Base-by-base conservation (phyloP, 345 rosid genomes). In the Eucalyptus microcorys region DNA sequence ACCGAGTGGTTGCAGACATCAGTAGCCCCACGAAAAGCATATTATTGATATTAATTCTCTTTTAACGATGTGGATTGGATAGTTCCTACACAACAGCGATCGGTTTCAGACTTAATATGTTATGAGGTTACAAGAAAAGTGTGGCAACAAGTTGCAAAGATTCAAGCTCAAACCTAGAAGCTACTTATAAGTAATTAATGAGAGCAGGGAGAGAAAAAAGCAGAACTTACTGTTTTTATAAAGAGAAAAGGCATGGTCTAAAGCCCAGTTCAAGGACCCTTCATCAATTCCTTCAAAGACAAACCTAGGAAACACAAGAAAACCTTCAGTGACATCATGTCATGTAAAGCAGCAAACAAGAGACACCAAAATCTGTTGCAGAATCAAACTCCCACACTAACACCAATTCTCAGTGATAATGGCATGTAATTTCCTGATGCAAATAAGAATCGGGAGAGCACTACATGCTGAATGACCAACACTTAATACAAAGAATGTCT, bases 201-300 rank as follows among this genome's bases (percentile, higher is more conserved):
- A 59, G 48, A 52, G 79, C 17, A 87, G 24, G 30, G 49, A 83
- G 8, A 8, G 17, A 9, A 26, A 30, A 50, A 13, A 42, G 34
- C 45, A 64, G 43, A 57, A 89, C 96, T 92, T 92, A 94, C 96
- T 93, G 40, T 87, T 89, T 90, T 88, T 90, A 80, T 90, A 93
- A 87, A 87, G 89, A 80, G 92, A 52, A 92, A 94, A 93, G 89
- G 96, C 95, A 47, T 95, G 94, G 68, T 92, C 92, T 34, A 94
- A 92, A 87, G 96, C 93, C 86, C 89, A 71, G 87, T 91, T 87
- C 37, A 93, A 88, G 87, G 96, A 94, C 88, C 93, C 94, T 91
- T 92, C 94, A 89, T 93, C 96, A 90, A 93, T 94, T 89, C 96
- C 96, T 88, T 94, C 94, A 53, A 94, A 93, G 43, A 90, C 93